Evolutionary conservation across 2,329 filamentous ascomycete genomes (phyloP).

Genomic region (Elsinoe necatrix): DNA sequence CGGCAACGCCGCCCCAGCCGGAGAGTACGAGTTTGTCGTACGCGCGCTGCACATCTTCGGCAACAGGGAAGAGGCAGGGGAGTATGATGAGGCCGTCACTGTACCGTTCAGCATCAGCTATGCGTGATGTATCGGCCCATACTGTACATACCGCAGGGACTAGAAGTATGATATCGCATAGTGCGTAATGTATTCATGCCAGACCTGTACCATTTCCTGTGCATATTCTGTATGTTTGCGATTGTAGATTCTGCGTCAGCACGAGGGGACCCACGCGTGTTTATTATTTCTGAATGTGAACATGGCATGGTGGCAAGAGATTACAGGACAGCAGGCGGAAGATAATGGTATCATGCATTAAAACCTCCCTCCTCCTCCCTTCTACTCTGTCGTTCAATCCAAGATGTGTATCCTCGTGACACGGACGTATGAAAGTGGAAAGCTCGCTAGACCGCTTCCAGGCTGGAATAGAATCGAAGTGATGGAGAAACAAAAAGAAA

Average conservation of each 20-base stretch:
- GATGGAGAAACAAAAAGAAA: too few relatives aligned
- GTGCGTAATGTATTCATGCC: not conserved
- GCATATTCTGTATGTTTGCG: too few relatives aligned
- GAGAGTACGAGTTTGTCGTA: conserved; percentile 25
- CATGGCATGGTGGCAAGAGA: too few relatives aligned
- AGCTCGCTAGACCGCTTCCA: not conserved
- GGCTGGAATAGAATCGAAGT: conserved; percentile 1
- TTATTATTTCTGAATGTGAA: too few relatives aligned
- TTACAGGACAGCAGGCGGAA: too few relatives aligned
- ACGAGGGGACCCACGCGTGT: too few relatives aligned
- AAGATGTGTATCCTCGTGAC: not conserved
- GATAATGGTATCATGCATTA: conserved; percentile 4
- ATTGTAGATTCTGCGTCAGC: too few relatives aligned
- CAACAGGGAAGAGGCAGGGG: conserved; percentile 20
- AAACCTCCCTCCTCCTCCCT: not conserved
- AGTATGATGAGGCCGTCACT: conserved; percentile 24
- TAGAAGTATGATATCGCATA: too few relatives aligned
- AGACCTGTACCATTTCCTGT: not conserved
- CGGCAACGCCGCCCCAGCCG: conserved; percentile 23
- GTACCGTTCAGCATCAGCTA: conserved; percentile 22
- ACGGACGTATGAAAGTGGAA: not conserved
- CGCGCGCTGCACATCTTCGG: conserved; percentile 27
- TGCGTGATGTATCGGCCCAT: not conserved
- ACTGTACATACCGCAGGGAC: not conserved
- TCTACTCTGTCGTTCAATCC: not conserved